phyloP scores from a whole-genome alignment of 352 stramenopile species.

The Pythium phragmiticola region DNA sequence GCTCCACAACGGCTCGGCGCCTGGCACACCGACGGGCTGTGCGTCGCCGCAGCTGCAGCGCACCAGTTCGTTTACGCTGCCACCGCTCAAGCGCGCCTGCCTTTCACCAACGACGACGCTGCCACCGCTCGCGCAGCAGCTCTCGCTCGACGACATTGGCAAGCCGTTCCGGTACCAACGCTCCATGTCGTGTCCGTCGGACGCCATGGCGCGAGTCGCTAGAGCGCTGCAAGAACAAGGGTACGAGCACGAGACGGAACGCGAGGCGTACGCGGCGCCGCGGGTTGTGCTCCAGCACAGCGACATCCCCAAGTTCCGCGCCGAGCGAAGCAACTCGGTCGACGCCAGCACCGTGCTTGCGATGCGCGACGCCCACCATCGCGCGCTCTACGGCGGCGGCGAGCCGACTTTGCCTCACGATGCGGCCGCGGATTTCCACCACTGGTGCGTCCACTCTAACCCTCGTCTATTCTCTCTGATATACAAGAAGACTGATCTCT shows the following conservation, averaged over 20 bases:
- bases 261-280: constrained; percentile 15
- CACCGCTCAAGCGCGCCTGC: constrained; percentile 28
- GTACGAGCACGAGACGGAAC: neutral
- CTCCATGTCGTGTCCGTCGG: constrained; percentile 67
- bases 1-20: constrained; percentile 16
- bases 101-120: constrained; percentile 24
- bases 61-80: constrained; percentile 24
- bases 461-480: neutral
- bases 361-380: constrained; percentile 27
- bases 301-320: constrained; percentile 34
- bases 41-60: neutral
- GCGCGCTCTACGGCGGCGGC: constrained; percentile 23
- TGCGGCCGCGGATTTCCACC: constrained; percentile 39
- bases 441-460: constrained; percentile 30
- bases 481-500: too few relatives aligned
- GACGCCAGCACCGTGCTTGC: constrained; percentile 37
- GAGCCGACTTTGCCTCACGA: constrained; percentile 21
- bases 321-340: constrained; percentile 67
- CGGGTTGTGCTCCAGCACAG: constrained; percentile 22
- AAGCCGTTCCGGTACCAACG: constrained; percentile 64
- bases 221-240: constrained; percentile 1
- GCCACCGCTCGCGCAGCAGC: constrained; percentile 27
- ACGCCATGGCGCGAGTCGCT: constrained; percentile 41
- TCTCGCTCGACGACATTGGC: constrained; percentile 43
- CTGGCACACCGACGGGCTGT: neutral